A percentile compares a stretch with the other conserved stretches of the same genome.
Conservation (phyloP, 75 land plant species). For the Selaginella moellendorffii region DNA sequence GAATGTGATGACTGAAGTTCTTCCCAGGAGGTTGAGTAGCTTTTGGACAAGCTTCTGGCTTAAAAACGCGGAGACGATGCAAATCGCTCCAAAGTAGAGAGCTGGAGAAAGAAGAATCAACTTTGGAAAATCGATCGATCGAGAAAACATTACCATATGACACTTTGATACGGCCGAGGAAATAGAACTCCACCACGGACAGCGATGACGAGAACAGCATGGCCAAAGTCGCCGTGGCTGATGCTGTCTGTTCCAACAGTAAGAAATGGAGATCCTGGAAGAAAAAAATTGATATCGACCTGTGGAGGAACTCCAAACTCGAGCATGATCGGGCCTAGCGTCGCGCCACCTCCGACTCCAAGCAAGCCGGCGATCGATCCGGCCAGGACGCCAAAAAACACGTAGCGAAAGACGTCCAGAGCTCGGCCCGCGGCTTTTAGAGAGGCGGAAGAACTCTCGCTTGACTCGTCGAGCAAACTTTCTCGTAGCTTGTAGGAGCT, state of each 20-base stretch:
- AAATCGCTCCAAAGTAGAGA: neutral
- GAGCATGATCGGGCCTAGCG: conserved; percentile 68
- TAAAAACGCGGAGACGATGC: neutral
- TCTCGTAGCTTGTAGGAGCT: neutral
- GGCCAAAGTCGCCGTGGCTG: conserved; percentile 80
- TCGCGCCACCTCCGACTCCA: conserved; percentile 85
- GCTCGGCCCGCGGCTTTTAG: too few relatives aligned
- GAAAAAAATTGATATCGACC: conserved; percentile 20
- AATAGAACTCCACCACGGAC: conserved; percentile 64
- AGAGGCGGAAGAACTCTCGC: neutral
- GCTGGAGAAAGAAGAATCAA: neutral
- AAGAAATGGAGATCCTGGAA: too few relatives aligned
- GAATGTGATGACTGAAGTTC: neutral
- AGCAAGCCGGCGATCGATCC: conserved; percentile 77
- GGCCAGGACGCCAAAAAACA: conserved; percentile 54
- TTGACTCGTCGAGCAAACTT: neutral
- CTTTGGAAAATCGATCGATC: too few relatives aligned
- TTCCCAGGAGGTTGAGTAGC: neutral
- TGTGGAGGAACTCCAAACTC: conserved; percentile 81
- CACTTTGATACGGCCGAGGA: conserved; percentile 2
- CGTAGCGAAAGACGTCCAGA: conserved; percentile 34
- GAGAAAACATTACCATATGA: neutral
- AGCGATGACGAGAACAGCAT: conserved; percentile 85
- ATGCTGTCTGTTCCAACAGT: too few relatives aligned
- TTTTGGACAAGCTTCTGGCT: neutral